These are phyloP conservation scores for Nitzschia inconspicua DNA, from an alignment of 108 stramenopile species.

Conservation along the genomic window DNA sequence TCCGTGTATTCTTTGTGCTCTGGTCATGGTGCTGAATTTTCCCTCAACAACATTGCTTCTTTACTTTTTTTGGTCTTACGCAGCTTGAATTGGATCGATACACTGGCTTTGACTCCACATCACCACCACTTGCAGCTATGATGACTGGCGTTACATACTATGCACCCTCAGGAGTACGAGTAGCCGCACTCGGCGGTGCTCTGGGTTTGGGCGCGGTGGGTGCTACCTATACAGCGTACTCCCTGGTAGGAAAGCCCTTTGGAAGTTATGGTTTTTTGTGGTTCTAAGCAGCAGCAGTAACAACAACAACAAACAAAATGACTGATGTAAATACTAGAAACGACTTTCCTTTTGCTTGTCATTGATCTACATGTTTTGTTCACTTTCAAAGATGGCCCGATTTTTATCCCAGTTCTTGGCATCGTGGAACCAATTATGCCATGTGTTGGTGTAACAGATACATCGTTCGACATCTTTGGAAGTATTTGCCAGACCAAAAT, in stretches of 20 bases:
- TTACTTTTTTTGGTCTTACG: not conserved
- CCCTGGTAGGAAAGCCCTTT: constrained; percentile 62
- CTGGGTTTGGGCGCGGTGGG: constrained; percentile 77
- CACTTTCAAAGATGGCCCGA: constrained; percentile 33
- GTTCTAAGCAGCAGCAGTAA: too few species aligned
- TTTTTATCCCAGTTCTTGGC: constrained; percentile 79
- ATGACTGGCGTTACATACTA: constrained; percentile 81
- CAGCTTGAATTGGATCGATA: constrained; percentile 68
- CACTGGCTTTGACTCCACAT: constrained; percentile 40
- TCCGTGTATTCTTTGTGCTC: too few species aligned
- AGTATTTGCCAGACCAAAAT: constrained; percentile 83
- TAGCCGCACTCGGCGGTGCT: constrained; percentile 74
- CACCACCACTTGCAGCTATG: constrained; percentile 65
- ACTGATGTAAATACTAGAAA: too few species aligned
- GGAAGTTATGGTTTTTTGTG: constrained; percentile 73
- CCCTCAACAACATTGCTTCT: too few species aligned
- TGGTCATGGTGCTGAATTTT: too few species aligned
- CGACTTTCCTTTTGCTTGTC: not conserved
- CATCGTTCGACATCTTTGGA: constrained; percentile 54
- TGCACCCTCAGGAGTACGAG: constrained; percentile 73
- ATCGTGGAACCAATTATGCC: constrained; percentile 84
- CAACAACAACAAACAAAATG: too few species aligned
- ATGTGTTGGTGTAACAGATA: constrained; percentile 76
- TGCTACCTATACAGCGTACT: constrained; percentile 69
- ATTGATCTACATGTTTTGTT: too few species aligned